Evolutionary conservation across 2,329 filamentous ascomycete species (phyloP), one percentile per base, ranked within the genome.

Genomic region (Knufia fluminis): DNA sequence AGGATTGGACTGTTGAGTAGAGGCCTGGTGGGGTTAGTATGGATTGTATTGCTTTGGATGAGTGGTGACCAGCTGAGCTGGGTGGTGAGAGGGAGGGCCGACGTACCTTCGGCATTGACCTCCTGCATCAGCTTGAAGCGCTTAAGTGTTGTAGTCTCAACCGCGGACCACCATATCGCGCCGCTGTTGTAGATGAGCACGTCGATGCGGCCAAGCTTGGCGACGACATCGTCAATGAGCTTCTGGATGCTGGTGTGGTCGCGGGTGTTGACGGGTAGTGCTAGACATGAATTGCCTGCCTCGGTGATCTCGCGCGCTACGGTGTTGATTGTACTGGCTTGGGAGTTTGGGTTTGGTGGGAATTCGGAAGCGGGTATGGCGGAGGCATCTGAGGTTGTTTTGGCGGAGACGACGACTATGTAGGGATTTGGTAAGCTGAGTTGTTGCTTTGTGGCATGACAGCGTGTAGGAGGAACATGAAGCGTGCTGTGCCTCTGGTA

Each of bases 121-220:
- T 73, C 71, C 66, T 89, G 84, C 82, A 90, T 86, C 56, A 84
- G 76, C 63, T 81, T 79, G 68, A 87, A 91, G n/a, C 85, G 76
- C 65, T 83, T 85, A 55, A 84, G 70, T 0, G 85, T 82, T 0
- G 86, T 91, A 41, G 81, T 77, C 46, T 81, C 76, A 0, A 94
- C 79, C 1, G 83, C 76, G 0, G 83, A 77, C 86, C 86, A 91
- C 82, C 83, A 92, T 57, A 94, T 89, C 2, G 87, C 87, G 35
- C 87, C 87, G 0, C 83, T 82, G 64, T 92, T 94, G 71, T 94
- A 94, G 43, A 92, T 66, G 2, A 94, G 67, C 0, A 84, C 82
- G 62, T 92, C 86, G 2, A 94, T 70, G 19, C 76, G 76, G 38
- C 75, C 74, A 59, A 84, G 83, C 3, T 65, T 70, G 59, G 78